phyloP scores from a whole-genome alignment of 208 protist genomes.

The Angomonas ambiguus region DNA sequence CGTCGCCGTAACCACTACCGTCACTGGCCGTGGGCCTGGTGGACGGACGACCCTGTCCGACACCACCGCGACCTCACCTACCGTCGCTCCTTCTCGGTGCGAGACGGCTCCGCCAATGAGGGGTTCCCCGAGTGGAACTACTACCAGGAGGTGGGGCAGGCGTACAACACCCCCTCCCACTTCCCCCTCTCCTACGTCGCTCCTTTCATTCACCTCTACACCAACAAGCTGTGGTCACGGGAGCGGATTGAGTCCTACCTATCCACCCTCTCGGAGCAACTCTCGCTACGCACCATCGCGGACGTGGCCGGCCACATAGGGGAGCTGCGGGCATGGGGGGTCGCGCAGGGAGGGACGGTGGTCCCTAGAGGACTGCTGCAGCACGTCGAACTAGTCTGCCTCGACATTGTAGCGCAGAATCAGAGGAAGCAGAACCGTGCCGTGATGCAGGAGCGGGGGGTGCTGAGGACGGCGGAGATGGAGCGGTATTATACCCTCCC shows the following conservation, averaged over 20 bases:
- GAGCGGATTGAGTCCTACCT: conserved; percentile 38
- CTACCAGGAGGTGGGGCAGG: conserved; percentile 65
- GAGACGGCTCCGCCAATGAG: conserved; percentile 29
- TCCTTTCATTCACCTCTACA: conserved; percentile 77
- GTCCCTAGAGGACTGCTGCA: conserved; percentile 52
- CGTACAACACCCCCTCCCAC: conserved; percentile 59
- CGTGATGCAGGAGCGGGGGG: conserved; percentile 30
- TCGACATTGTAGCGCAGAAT: conserved; percentile 59
- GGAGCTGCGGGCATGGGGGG: conserved; percentile 21
- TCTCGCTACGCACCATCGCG: conserved; percentile 44
- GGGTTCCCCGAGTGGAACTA: conserved; percentile 70
- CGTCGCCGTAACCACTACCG: conserved; percentile 58
- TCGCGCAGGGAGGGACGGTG: conserved; percentile 14
- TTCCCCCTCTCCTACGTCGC: conserved; percentile 62
- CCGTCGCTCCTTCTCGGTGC: conserved; percentile 45
- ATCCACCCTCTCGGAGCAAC: conserved; percentile 37
- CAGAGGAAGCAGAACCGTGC: conserved; percentile 30
- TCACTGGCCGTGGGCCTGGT: conserved; percentile 73
- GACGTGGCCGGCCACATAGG: conserved; percentile 22
- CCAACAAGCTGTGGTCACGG: conserved; percentile 46
- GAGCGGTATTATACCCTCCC: conserved; percentile 73
- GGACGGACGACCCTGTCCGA: conserved; percentile 70
- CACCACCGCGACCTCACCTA: conserved; percentile 40
- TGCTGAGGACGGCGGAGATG: conserved; percentile 64
- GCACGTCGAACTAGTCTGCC: conserved; percentile 52